Evolutionary conservation across 768 basidiomycete genomes (phyloP), one percentile per base, ranked within the genome.

Genomic region (Nevesoporus exiguus): DNA sequence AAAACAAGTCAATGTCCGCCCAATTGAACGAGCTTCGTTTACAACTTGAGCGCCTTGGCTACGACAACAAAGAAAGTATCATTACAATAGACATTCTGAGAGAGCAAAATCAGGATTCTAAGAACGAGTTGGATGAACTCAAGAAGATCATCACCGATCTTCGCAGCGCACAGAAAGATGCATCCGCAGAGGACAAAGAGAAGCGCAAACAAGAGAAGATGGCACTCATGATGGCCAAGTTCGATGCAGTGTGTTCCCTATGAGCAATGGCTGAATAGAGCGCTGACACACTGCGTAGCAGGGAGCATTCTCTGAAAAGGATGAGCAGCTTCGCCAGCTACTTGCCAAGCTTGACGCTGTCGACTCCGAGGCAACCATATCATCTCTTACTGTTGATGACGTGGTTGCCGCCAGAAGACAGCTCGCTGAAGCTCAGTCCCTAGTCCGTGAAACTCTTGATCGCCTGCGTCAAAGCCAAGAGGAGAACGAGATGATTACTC

Each of bases 141-240:
- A 85, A 80, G 77, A 88, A 84, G 72, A 81, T 84, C 58, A 80
- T 94, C 54, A 72, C 80, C 17, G 92, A 94, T 44, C 73, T 93
- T 60, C 93, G 91, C 75, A 75, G 78, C 33, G 79, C 85, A 13
- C 90, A 94, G 72, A 90, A 87, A 72, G 90, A 91, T 56, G 83
- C 88, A 15, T 86, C 88, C 36, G 86, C 86, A 30, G 97, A 98
- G 70, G 97, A 98, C 70, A 98, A 95, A 76, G 97, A 99, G 79
- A 97, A 93, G 79, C 85, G 90, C 71, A 98, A 98, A 73, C 93
- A 96, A 66, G 96, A 98, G 77, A 98, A 98, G 80, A 92, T 99
- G 90, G 94, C 93, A 9, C 78, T 94, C 61, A 97, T 99, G 93
- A 98, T 99, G 96, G 93, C 96, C 54, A 95, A 96, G 71, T 96